Conservation (phyloP, 1,284 basidiomycete genomes). For the Earliella scabrosa region DNA sequence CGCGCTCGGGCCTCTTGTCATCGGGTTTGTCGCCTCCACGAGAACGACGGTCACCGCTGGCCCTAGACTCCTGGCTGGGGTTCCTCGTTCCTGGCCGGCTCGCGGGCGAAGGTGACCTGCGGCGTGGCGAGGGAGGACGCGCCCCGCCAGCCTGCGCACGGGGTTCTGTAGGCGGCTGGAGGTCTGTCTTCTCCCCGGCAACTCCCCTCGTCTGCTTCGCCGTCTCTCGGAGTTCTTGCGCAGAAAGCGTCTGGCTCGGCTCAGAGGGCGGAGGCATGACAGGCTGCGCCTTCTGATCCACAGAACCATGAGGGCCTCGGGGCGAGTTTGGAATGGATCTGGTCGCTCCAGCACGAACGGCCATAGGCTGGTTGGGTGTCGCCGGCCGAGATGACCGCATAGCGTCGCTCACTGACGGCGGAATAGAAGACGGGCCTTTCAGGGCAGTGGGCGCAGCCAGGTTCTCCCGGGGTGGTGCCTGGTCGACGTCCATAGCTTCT, state of each 20-base stretch:
- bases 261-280: conserved; percentile 78
- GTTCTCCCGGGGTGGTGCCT: conserved; percentile 9
- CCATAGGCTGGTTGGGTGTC: conserved; percentile 29
- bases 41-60: conserved; percentile 66
- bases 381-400: conserved; percentile 30
- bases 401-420: conserved; percentile 13
- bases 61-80: conserved; percentile 71
- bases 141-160: conserved; percentile 52
- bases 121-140: conserved; percentile 57
- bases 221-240: conserved; percentile 79
- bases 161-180: conserved; percentile 32
- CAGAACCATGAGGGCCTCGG: conserved; percentile 29
- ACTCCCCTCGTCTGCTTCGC: conserved; percentile 59
- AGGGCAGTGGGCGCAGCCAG: conserved; percentile 1
- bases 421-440: conserved; percentile 8
- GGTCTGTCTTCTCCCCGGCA: conserved; percentile 28
- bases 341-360: conserved; percentile 26
- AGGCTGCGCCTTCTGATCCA: conserved; percentile 39
- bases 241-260: conserved; percentile 80
- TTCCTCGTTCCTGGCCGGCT: conserved; percentile 73
- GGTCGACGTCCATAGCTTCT: conserved; percentile 48
- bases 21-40: conserved; percentile 50
- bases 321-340: conserved; percentile 50
- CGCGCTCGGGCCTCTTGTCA: conserved; percentile 55
- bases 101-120: conserved; percentile 66